These are phyloP conservation scores for Phytopythium montanum DNA, from an alignment of 352 stramenopile genomes.

Conservation along the genomic window DNA sequence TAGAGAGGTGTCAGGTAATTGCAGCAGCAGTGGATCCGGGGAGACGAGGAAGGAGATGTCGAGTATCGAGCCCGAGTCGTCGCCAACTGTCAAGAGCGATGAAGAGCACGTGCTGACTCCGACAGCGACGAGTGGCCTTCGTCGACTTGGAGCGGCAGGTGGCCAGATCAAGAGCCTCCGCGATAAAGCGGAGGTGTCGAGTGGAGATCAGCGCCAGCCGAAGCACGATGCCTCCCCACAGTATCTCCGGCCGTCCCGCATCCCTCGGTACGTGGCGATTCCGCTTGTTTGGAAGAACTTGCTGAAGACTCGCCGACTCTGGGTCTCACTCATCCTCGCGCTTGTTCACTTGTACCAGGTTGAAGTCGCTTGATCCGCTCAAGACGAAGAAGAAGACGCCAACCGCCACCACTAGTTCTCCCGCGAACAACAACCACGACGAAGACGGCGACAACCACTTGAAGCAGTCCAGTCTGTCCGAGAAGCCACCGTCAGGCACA, in stretches of 20 bases:
- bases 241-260: conserved; percentile 12
- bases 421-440: not conserved
- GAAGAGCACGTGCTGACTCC: not conserved
- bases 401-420: not conserved
- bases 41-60: not conserved
- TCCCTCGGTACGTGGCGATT: conserved; percentile 15
- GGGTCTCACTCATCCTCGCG: not conserved
- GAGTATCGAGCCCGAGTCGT: conserved; percentile 15
- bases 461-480: not conserved
- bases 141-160: not conserved
- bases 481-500: not conserved
- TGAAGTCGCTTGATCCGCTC: conserved; percentile 34
- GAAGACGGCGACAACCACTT: not conserved
- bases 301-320: not conserved
- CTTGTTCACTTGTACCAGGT: conserved; percentile 13
- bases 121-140: not conserved
- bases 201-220: not conserved
- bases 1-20: not conserved
- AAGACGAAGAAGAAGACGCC: conserved; percentile 15
- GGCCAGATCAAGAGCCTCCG: not conserved
- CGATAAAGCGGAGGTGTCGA: not conserved
- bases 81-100: not conserved
- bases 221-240: conserved; percentile 7
- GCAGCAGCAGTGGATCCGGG: not conserved
- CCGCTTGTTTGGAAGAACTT: not conserved